These are phyloP conservation scores for Fraxinus floribunda DNA, from an alignment of 305 asterid species.

Conservation along the genomic window DNA sequence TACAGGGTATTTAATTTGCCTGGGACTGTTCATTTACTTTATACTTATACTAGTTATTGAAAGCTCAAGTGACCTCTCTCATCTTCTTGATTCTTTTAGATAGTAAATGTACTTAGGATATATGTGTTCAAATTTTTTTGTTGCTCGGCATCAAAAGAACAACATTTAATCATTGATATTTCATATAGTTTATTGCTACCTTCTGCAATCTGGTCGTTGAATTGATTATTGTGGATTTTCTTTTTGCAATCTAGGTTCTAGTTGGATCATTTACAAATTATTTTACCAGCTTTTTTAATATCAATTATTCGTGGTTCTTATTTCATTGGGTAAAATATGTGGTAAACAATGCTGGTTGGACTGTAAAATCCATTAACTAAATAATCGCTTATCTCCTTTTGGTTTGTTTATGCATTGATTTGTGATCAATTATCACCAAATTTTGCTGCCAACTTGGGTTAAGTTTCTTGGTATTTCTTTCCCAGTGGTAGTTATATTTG, in stretches of 20 bases:
- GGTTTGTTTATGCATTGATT: not conserved
- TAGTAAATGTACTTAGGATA: not conserved
- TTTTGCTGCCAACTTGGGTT: not conserved
- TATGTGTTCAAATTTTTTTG: not conserved
- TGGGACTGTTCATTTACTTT: not conserved
- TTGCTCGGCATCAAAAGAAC: not conserved
- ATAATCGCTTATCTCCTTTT: not conserved
- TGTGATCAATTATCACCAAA: not conserved
- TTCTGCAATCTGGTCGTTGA: not conserved
- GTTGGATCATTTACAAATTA: not conserved
- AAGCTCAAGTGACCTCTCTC: not conserved
- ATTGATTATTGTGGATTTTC: not conserved
- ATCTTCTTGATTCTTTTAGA: not conserved
- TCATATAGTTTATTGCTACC: not conserved
- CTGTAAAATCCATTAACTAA: not conserved
- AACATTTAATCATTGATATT: not conserved
- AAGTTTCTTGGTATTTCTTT: not conserved
- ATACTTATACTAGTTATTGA: not conserved
- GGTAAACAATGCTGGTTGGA: not conserved
- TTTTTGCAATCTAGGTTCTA: not conserved
- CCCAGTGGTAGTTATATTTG: not conserved
- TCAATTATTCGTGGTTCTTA: not conserved
- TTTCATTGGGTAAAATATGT: not conserved
- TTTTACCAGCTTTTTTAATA: not conserved
- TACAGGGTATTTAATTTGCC: not conserved